These are phyloP conservation scores for Acanthamoeba healyi DNA, from an alignment of 208 protist species.

Conservation along the genomic window DNA sequence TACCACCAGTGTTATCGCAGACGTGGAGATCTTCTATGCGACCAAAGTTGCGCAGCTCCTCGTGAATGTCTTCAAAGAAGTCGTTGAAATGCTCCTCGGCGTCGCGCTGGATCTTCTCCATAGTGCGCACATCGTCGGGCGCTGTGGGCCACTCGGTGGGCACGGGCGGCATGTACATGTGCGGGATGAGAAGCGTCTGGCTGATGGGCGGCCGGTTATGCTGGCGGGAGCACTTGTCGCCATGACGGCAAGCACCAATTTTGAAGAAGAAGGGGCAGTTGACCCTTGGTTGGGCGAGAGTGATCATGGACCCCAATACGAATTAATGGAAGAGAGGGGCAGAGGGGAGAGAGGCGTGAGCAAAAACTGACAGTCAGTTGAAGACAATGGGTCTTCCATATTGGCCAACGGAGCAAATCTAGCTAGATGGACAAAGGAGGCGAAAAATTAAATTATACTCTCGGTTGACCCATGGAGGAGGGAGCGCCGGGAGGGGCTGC, in stretches of 20 bases:
- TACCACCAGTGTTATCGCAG: slow-evolving; percentile 47
- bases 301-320: too few species aligned
- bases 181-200: slow-evolving; percentile 82
- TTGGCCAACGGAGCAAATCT: slow-evolving; percentile 10
- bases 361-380: not conserved
- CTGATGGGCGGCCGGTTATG: slow-evolving; percentile 83
- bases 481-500: not conserved
- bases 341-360: not conserved
- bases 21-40: slow-evolving; percentile 85
- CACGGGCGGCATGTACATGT: slow-evolving; percentile 78
- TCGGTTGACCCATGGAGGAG: not conserved
- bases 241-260: slow-evolving; percentile 88
- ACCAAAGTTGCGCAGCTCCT: slow-evolving; percentile 88
- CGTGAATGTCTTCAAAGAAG: slow-evolving; percentile 89
- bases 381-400: slow-evolving; percentile 8
- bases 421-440: not conserved
- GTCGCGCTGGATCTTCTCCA: slow-evolving; percentile 64
- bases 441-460: slow-evolving; percentile 30
- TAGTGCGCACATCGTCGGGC: not conserved
- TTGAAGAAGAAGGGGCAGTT: slow-evolving; percentile 87
- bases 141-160: slow-evolving; percentile 5
- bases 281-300: too few species aligned
- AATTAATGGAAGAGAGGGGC: not conserved
- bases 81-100: slow-evolving; percentile 87
- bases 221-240: slow-evolving; percentile 83